Evolutionary conservation across 2,329 filamentous ascomycete genomes (phyloP), one percentile per base, ranked within the genome.

Genomic region (Aspergillus aculeatus): DNA sequence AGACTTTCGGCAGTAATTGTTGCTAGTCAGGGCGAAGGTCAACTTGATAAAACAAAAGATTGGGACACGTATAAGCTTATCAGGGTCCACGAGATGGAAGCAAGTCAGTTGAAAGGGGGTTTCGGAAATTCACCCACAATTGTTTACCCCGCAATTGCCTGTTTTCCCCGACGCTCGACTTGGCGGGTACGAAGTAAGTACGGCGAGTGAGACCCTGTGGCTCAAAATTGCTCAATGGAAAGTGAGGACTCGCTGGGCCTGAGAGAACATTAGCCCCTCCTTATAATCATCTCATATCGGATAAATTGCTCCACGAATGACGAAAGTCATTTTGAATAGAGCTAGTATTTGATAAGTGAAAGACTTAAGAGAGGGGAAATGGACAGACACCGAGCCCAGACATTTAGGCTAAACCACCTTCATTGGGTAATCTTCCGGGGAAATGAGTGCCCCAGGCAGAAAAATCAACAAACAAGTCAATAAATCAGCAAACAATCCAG

Each of bases 371-470:
- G 32, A 35, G 32, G 32, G 32, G 32, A 35, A 23, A 47, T 57
- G 24, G 6, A 26, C 24, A 26, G 24, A 26, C 24, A 26, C 24
- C 7, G 24, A 26, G 24, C 26, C 9, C 26, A 29, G 26, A 29
- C 26, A 29, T 29, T 35, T 58, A 58, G 56, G 56, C 56, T 58
- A 58, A 57, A 57, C 16, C 35, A 29, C 23, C 32, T 50, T 49
- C 48, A 54, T 58, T 16, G 29, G 41, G 56, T 49, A 58, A 52
- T 31, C 50, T 54, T 58, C 56, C 56, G 41, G 44, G 9, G 24
- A 29, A 31, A 14, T 3, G 16, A 4, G 1, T 58, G 56, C 56
- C 56, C 48, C 38, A 58, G 56, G 56, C 56, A 54, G 16, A 19
- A 3, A 35, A 1, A 2, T 19, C 2, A 16, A 35, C 32, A 35